Evolutionary conservation across 2,329 filamentous ascomycete genomes (phyloP).

Genomic region (Ceratocystis variospora): DNA sequence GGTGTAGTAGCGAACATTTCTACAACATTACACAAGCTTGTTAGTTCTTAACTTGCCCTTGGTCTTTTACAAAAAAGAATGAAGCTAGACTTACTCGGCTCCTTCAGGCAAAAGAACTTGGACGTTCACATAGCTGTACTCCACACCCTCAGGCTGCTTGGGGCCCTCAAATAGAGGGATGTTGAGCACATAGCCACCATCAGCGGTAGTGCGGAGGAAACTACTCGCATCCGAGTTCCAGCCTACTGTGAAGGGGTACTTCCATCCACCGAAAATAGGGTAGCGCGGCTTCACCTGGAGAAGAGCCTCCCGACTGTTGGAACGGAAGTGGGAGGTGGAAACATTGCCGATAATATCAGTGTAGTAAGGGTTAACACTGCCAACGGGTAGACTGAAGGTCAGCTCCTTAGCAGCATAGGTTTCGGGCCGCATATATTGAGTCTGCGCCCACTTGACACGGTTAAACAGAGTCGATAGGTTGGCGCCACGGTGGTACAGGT

Average conservation of each 20-base stretch:
- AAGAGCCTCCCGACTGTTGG: slow-evolving; percentile 60
- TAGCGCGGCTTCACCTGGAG: slow-evolving; percentile 89
- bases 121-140: slow-evolving; percentile 69
- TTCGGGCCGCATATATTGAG: slow-evolving; percentile 61
- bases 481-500: slow-evolving; percentile 73
- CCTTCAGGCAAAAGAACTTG: slow-evolving; percentile 84
- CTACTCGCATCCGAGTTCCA: slow-evolving; percentile 80
- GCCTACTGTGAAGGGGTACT: slow-evolving; percentile 90
- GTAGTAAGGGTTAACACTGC: slow-evolving; percentile 82
- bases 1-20: slow-evolving; percentile 67
- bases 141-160: slow-evolving; percentile 68
- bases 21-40: slow-evolving; percentile 28
- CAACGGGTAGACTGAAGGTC: slow-evolving; percentile 62
- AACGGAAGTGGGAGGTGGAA: slow-evolving; percentile 78
- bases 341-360: slow-evolving; percentile 95
- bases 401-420: slow-evolving; percentile 70
- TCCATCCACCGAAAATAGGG: slow-evolving; percentile 95
- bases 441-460: slow-evolving; percentile 60
- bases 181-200: slow-evolving; percentile 68
- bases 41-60: background rate
- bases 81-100: slow-evolving; percentile 49
- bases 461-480: slow-evolving; percentile 60
- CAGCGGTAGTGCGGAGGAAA: slow-evolving; percentile 54
- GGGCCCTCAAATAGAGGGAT: slow-evolving; percentile 90
- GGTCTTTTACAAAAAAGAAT: background rate